Evolutionary conservation across 495 filamentous ascomycete genomes (phyloP).

Genomic region (Annulohypoxylon bovei): DNA sequence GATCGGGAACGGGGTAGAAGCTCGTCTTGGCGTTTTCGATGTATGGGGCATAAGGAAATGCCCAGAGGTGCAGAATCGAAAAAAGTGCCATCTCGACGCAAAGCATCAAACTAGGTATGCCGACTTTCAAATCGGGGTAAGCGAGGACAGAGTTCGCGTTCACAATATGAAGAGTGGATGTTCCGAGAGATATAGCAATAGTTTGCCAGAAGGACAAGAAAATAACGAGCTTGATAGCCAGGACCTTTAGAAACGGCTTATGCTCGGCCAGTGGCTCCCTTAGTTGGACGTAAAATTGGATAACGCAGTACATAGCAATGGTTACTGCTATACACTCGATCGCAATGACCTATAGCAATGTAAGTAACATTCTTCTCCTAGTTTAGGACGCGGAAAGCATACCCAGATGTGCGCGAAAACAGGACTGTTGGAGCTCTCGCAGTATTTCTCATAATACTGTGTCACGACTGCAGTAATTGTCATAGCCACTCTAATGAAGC

Average conservation of each 20-base stretch:
- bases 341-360: slow-evolving; percentile 63
- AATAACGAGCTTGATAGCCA: slow-evolving; percentile 92
- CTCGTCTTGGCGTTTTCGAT: slow-evolving; percentile 49
- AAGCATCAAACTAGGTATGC: slow-evolving; percentile 79
- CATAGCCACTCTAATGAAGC: slow-evolving; percentile 85
- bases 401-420: slow-evolving; percentile 88
- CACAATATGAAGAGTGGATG: slow-evolving; percentile 68
- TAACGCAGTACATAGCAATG: slow-evolving; percentile 91
- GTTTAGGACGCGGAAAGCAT: slow-evolving; percentile 43
- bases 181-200: slow-evolving; percentile 74
- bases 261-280: slow-evolving; percentile 73
- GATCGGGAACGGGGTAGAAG: slow-evolving; percentile 49
- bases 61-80: slow-evolving; percentile 79
- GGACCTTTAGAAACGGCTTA: slow-evolving; percentile 80
- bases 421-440: slow-evolving; percentile 78
- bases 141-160: slow-evolving; percentile 68
- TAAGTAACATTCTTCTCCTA: slow-evolving; percentile 19
- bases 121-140: slow-evolving; percentile 80
- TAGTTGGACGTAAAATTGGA: slow-evolving; percentile 88
- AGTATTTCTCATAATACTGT: slow-evolving; percentile 75
- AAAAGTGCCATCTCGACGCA: slow-evolving; percentile 92
- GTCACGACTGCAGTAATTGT: slow-evolving; percentile 81
- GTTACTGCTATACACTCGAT: slow-evolving; percentile 79
- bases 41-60: slow-evolving; percentile 82
- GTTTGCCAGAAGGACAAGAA: slow-evolving; percentile 96